Conservation (phyloP, 2,329 filamentous ascomycete genomes). For the Phaeosphaeria sp. region DNA sequence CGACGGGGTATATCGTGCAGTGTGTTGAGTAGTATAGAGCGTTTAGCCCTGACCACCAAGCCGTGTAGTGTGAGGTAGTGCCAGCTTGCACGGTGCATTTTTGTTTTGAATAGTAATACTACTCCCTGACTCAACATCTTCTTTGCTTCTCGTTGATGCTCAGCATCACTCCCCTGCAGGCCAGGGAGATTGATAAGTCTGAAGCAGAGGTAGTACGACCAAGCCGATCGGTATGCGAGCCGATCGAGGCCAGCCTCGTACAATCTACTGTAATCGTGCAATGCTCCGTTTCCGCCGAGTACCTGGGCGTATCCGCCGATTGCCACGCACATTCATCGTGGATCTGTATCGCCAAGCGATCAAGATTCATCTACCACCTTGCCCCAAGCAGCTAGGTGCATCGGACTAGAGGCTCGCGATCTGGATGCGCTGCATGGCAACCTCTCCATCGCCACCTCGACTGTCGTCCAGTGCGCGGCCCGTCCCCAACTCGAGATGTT, state of each 20-base stretch:
- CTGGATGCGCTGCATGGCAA: constrained; percentile 30
- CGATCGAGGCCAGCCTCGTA: background rate
- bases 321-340: constrained; percentile 18
- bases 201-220: background rate
- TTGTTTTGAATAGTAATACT: background rate
- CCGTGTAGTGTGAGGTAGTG: background rate
- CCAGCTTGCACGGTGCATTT: background rate
- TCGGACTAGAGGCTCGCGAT: constrained; percentile 32
- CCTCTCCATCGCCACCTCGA: constrained; percentile 32
- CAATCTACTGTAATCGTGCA: background rate
- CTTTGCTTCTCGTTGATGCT: background rate
- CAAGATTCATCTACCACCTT: constrained; percentile 17
- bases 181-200: background rate
- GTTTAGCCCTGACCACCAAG: background rate
- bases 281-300: background rate
- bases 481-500: constrained; percentile 26
- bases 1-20: constrained; percentile 56
- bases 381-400: constrained; percentile 20
- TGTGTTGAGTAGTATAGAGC: constrained; percentile 49
- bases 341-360: constrained; percentile 24
- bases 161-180: background rate
- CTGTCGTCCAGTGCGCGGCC: constrained; percentile 22
- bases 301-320: constrained; percentile 23
- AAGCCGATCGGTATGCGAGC: background rate
- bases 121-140: background rate